These are phyloP conservation scores for Hymenoscyphus fructigenus DNA, from an alignment of 2,329 filamentous ascomycete genomes.

Conservation along the genomic window DNA sequence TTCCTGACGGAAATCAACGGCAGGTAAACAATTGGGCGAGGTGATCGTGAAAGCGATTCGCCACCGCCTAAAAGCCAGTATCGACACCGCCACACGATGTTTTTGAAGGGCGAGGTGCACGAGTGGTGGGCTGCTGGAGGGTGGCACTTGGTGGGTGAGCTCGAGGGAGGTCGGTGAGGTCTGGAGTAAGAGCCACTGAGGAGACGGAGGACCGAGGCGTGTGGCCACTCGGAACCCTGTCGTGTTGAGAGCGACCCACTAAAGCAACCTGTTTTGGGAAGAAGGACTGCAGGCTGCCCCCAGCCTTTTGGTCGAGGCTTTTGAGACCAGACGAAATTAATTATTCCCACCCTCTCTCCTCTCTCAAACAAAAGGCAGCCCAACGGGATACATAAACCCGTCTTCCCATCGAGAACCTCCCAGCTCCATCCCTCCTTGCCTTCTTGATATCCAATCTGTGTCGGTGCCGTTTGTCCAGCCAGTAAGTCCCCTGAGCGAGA, in stretches of 20 bases:
- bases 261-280: background rate
- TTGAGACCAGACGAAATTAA: slow-evolving; percentile 24
- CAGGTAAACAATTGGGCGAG: slow-evolving; percentile 19
- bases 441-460: slow-evolving; percentile 5
- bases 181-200: background rate
- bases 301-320: slow-evolving; percentile 13
- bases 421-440: slow-evolving; percentile 8
- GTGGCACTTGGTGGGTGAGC: background rate
- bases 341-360: slow-evolving; percentile 9
- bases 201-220: background rate
- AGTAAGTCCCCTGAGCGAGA: background rate
- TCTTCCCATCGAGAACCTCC: background rate
- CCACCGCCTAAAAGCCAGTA: slow-evolving; percentile 11
- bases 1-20: background rate
- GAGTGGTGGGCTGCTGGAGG: background rate
- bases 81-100: background rate
- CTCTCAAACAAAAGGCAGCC: slow-evolving; percentile 12
- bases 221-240: background rate
- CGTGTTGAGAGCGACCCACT: background rate
- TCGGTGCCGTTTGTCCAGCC: background rate
- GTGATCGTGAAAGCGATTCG: slow-evolving; percentile 24
- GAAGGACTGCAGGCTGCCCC: background rate
- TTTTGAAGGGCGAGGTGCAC: background rate
- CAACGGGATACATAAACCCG: slow-evolving; percentile 15
- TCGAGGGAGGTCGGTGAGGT: background rate